Conservation (phyloP, 2,329 filamentous ascomycete species). For the Penicillium glabrum region DNA sequence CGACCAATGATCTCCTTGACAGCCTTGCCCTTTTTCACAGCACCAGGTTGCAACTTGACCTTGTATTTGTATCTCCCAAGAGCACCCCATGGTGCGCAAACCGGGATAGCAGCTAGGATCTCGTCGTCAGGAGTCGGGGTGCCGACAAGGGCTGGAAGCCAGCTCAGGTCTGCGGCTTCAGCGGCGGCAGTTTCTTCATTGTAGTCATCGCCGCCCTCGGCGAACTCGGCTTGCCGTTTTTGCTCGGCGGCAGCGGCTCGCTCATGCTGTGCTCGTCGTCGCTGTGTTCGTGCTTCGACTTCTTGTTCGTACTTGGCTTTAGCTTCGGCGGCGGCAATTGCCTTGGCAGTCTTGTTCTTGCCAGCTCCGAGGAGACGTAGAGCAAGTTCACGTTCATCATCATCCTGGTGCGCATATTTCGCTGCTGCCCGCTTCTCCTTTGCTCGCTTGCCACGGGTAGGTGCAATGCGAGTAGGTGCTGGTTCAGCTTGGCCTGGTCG, state of each 20-base stretch:
- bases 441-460: conserved; percentile 69
- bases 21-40: conserved; percentile 90
- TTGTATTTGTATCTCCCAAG: conserved; percentile 80
- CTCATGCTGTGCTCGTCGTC: conserved; percentile 77
- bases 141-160: conserved; percentile 69
- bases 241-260: conserved; percentile 63
- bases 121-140: conserved; percentile 79
- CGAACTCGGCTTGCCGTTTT: conserved; percentile 69
- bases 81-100: conserved; percentile 65
- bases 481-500: conserved; percentile 19
- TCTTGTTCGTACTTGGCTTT: conserved; percentile 72
- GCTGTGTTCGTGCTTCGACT: conserved; percentile 67
- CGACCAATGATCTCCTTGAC: conserved; percentile 83
- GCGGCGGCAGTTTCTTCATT: conserved; percentile 55
- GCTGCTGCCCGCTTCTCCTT: conserved; percentile 85
- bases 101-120: conserved; percentile 59
- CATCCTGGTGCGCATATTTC: conserved; percentile 93
- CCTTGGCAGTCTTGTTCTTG: conserved; percentile 57
- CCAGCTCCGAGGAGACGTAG: conserved; percentile 82
- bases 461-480: conserved; percentile 19
- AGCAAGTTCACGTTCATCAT: conserved; percentile 82
- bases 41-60: conserved; percentile 87
- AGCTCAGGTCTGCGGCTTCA: conserved; percentile 53
- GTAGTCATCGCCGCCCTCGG: conserved; percentile 65
- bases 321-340: conserved; percentile 58